Conservation (phyloP, 2,329 filamentous ascomycete genomes). For the Sarocladium strictum region DNA sequence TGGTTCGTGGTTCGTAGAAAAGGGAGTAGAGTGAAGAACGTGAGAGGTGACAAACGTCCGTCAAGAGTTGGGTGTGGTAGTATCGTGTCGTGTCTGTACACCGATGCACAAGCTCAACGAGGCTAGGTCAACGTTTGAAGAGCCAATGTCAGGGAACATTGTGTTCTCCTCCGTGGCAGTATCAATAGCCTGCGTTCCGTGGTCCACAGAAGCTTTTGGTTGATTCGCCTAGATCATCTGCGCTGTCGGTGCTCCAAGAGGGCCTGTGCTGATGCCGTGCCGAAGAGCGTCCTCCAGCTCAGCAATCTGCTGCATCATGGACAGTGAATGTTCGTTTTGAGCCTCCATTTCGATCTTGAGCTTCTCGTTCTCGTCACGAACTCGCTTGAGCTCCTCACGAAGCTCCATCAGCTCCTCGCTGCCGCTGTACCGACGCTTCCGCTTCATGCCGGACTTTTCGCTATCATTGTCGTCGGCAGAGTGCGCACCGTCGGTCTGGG, state of each 20-base stretch:
- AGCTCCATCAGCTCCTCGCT: conserved; percentile 47
- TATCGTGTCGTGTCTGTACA: too few species aligned
- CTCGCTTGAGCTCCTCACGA: conserved; percentile 59
- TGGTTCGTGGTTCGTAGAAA: not conserved
- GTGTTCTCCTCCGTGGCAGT: too few species aligned
- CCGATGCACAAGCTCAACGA: too few species aligned
- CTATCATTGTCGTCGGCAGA: conserved; percentile 42
- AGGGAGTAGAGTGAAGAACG: not conserved
- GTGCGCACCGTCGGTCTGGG: conserved; percentile 17
- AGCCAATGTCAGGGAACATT: too few species aligned
- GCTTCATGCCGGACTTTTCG: conserved; percentile 39
- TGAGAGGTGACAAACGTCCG: not conserved
- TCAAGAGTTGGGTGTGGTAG: conserved; percentile 5
- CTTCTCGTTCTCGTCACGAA: conserved; percentile 60
- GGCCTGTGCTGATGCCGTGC: conserved; percentile 25
- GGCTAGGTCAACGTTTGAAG: too few species aligned
- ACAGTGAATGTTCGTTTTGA: conserved; percentile 39
- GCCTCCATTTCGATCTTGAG: conserved; percentile 44
- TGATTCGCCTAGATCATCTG: conserved; percentile 30
- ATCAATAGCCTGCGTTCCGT: too few species aligned
- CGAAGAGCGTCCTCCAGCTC: conserved; percentile 38
- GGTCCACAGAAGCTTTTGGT: not conserved
- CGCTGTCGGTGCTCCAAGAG: conserved; percentile 31
- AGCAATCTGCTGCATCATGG: conserved; percentile 44
- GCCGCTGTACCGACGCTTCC: conserved; percentile 35